A percentile compares a stretch with the other conserved stretches of the same genome.
These are phyloP conservation scores for Circinella minor DNA, from an alignment of 371 early-diverging fungal genomes.

Conservation along the genomic window DNA sequence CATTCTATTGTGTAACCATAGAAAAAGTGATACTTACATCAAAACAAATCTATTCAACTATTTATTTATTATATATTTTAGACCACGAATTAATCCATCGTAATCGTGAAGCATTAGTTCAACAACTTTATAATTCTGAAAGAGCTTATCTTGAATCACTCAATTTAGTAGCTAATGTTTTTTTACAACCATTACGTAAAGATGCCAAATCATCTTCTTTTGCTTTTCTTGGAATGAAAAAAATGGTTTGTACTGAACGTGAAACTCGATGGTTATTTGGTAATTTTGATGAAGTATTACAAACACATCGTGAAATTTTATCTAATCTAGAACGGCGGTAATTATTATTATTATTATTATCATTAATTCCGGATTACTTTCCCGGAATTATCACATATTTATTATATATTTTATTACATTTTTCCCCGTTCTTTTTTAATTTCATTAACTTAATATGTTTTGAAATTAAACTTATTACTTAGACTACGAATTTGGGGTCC, in stretches of 20 bases:
- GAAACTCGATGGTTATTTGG: slow-evolving; percentile 46
- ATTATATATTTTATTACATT: background rate
- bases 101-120: slow-evolving; percentile 40
- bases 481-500: slow-evolving; percentile 28
- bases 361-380: too few relatives aligned
- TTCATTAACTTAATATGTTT: background rate
- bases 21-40: too few relatives aligned
- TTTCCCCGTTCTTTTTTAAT: background rate
- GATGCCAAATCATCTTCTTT: slow-evolving; percentile 36
- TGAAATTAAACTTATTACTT: too few relatives aligned
- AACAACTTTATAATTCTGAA: slow-evolving; percentile 39
- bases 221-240: slow-evolving; percentile 44
- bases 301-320: slow-evolving; percentile 30
- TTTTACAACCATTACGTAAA: slow-evolving; percentile 41
- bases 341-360: background rate
- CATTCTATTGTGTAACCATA: background rate
- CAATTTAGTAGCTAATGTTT: slow-evolving; percentile 23
- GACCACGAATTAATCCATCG: slow-evolving; percentile 47
- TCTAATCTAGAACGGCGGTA: slow-evolving; percentile 39
- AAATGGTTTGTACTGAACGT: slow-evolving; percentile 49
- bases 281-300: slow-evolving; percentile 38
- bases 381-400: background rate
- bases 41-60: background rate
- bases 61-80: slow-evolving; percentile 2
- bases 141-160: slow-evolving; percentile 36